Base-by-base conservation (phyloP, 768 basidiomycete genomes). In the Pleurotus pulmonarius region DNA sequence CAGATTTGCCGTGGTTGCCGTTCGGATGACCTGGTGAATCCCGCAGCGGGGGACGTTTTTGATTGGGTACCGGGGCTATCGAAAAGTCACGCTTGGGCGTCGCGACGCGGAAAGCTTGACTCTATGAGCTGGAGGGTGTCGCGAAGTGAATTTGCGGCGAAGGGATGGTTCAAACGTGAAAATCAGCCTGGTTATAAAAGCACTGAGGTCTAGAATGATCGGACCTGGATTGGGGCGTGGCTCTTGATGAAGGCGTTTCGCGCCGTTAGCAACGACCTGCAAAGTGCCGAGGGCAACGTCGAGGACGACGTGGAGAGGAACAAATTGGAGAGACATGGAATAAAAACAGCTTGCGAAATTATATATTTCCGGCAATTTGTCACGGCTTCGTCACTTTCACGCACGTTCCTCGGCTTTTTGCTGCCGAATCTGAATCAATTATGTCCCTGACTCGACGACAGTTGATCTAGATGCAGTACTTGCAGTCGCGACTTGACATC, bases 361-460 rank as follows among this genome's bases (percentile, higher is more conserved):
- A 39, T 39, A 18, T 40, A 40, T 53, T 53, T 40, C n/a, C 22
- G n/a, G n/a, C 20, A 38, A 40, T 40, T 39, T 39, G 51, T 53
- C 51, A 53, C 51, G 20, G n/a, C 48, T 16, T 64, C 63, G 69
- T 65, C 62, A 40, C 34, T 52, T 56, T 61, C 72, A 76, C 81
- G 79, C 79, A 82, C 81, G 81, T 82, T 81, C 73, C 63, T 80
- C 78, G 77, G 76, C 71, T 53, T 53, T 39, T 41, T 24, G 20
- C 51, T 53, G 51, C 51, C 51, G 51, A 53, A 25, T 20, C 20
- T 53, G 41, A 15, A 20, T 15, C 18, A 15, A 41, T 39, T 39
- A 44, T 44, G 41, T 16, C 41, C 41, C 41, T 44, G 41, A 44
- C n/a, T 44, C 41, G 20, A 44, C 29, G 29, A 34, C 29, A 34